A percentile compares a stretch with the other conserved stretches of the same genome.
These are phyloP conservation scores for Aegilops bicornis DNA, from an alignment of 176 grass and related monocot genomes.

Conservation along the genomic window DNA sequence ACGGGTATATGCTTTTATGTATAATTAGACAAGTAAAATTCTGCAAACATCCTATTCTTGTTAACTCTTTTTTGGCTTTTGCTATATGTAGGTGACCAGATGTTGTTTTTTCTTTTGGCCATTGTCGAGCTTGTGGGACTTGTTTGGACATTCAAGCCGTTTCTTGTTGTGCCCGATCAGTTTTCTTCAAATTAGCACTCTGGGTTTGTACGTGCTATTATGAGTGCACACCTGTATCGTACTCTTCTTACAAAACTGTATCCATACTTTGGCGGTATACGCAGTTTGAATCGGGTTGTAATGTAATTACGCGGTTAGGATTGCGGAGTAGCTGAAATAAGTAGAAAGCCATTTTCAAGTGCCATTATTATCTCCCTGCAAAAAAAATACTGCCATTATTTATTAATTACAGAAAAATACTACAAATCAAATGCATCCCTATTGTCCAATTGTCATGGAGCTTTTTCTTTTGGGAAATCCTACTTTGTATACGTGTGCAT, in stretches of 20 bases:
- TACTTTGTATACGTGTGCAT: neutral
- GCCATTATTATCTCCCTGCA: neutral
- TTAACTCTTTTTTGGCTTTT: neutral
- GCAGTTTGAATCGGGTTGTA: neutral
- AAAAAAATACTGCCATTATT: neutral
- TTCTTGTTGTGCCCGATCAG: constrained; percentile 14
- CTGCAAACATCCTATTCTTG: neutral
- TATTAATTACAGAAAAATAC: neutral
- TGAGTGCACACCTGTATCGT: neutral
- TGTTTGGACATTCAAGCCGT: constrained; percentile 56
- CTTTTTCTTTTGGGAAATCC: neutral
- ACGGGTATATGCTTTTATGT: neutral
- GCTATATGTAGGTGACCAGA: constrained; percentile 38
- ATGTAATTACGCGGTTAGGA: neutral
- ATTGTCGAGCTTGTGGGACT: constrained; percentile 31
- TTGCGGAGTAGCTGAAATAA: neutral
- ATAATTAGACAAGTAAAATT: neutral
- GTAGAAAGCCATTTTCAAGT: neutral
- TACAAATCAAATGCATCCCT: neutral
- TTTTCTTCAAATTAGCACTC: neutral
- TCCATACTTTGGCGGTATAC: no score
- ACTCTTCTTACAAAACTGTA: no score
- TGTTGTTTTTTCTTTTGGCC: constrained; percentile 52
- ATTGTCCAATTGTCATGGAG: neutral
- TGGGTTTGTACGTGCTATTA: neutral